Percentiles rank a stretch among this genome's conserved stretches.
Evolutionary conservation across 345 rosid species (phyloP).

Genomic region (Moricandia arvensis): DNA sequence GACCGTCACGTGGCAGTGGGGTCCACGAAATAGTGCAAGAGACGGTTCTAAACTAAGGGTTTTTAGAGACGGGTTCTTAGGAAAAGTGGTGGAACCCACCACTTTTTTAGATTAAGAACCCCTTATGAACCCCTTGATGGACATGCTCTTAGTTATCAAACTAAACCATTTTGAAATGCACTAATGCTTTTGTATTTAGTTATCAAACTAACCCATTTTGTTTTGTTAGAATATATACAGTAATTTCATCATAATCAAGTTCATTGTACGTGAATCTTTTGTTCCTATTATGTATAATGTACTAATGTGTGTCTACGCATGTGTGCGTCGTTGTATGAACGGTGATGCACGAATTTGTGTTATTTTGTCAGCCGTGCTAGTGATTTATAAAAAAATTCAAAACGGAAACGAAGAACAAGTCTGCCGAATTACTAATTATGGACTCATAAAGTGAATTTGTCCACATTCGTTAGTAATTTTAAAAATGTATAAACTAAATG

Average conservation of each 20-base stretch:
- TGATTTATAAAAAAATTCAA: no score
- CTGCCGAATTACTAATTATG: no score
- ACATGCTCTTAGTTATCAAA: no score
- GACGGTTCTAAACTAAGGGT: no score
- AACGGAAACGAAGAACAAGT: neutral
- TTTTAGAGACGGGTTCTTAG: no score
- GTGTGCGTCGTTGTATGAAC: neutral
- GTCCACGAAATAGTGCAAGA: no score
- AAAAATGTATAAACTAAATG: neutral
- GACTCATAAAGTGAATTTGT: neutral
- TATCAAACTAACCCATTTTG: neutral
- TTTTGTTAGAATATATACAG: neutral
- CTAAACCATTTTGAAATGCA: neutral
- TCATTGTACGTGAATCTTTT: neutral
- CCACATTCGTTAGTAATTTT: neutral
- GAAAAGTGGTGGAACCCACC: no score
- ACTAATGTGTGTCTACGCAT: neutral
- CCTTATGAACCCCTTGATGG: no score
- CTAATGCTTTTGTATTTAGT: neutral
- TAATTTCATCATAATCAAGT: neutral
- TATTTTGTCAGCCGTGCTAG: neutral
- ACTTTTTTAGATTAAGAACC: no score
- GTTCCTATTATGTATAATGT: neutral
- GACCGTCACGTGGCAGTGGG: no score
- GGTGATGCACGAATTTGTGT: neutral